A percentile compares a stretch with the other conserved stretches of the same genome.
These are phyloP conservation scores for Massariosphaeria phaeospora DNA, from an alignment of 495 filamentous ascomycete genomes.

Conservation along the genomic window DNA sequence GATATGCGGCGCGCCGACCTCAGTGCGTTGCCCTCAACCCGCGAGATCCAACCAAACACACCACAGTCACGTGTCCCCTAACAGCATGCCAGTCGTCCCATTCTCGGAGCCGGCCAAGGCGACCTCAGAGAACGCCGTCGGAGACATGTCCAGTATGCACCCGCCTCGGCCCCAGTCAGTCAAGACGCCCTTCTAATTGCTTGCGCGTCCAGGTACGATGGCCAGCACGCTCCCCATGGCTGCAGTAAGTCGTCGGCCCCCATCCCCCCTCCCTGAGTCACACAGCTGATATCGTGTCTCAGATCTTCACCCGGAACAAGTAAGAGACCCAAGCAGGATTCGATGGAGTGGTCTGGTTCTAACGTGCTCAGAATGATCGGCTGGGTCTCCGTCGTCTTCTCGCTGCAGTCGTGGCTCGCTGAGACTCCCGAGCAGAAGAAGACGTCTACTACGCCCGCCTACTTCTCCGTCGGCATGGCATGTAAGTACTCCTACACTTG, in stretches of 20 bases:
- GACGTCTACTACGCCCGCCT: constrained; percentile 65
- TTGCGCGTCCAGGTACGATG: constrained; percentile 59
- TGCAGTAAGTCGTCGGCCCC: constrained; percentile 53
- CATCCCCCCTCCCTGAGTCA: neutral
- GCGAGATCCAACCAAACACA: too few relatives aligned
- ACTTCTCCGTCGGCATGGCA: constrained; percentile 81
- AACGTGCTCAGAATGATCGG: constrained; percentile 7
- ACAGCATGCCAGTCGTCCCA: constrained; percentile 51
- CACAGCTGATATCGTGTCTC: constrained; percentile 23
- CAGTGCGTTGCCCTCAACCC: constrained; percentile 52
- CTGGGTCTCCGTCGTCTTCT: constrained; percentile 79
- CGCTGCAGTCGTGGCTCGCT: constrained; percentile 78
- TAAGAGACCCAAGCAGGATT: constrained; percentile 43
- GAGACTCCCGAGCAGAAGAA: constrained; percentile 73
- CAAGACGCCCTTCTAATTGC: constrained; percentile 30
- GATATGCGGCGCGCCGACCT: constrained; percentile 84
- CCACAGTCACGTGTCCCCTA: constrained; percentile 30
- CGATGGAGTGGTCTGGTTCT: neutral
- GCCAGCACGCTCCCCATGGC: constrained; percentile 87
- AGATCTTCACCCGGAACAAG: constrained; percentile 88
- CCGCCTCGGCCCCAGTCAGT: neutral
- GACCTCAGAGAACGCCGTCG: constrained; percentile 51
- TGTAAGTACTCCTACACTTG: constrained; percentile 49
- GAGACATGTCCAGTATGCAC: constrained; percentile 50
- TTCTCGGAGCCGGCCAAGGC: constrained; percentile 56